Conservation (phyloP, 768 basidiomycete species). For the Russula sp. region DNA sequence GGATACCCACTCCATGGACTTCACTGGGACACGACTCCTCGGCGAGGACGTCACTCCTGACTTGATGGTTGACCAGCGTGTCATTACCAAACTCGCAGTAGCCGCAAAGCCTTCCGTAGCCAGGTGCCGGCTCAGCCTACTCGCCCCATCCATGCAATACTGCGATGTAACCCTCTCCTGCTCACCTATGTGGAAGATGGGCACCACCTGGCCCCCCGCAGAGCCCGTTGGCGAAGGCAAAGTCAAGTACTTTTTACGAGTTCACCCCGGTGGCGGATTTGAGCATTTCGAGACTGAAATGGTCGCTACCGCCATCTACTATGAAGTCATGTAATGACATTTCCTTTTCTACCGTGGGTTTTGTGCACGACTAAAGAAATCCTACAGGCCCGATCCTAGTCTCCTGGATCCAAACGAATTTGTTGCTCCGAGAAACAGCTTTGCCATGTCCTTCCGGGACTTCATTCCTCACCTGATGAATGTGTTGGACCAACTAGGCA, state of each 20-base stretch:
- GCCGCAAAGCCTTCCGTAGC: conserved; percentile 70
- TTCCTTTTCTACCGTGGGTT: neutral
- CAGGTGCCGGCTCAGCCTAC: conserved; percentile 66
- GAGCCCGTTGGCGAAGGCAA: conserved; percentile 59
- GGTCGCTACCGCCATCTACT: conserved; percentile 74
- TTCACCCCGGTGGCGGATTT: conserved; percentile 77
- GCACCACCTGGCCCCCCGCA: conserved; percentile 71
- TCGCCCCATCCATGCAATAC: conserved; percentile 67
- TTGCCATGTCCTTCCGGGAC: conserved; percentile 74
- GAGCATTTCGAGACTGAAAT: conserved; percentile 83
- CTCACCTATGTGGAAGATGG: conserved; percentile 67
- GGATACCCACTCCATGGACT: conserved; percentile 74
- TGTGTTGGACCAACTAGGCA: conserved; percentile 78
- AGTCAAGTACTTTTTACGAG: conserved; percentile 76
- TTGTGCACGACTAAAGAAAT: neutral
- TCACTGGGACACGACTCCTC: conserved; percentile 67
- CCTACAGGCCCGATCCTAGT: conserved; percentile 61
- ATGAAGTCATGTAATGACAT: conserved; percentile 68
- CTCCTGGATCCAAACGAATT: conserved; percentile 76
- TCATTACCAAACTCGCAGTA: conserved; percentile 68
- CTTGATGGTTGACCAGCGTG: conserved; percentile 67
- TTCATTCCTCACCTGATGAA: conserved; percentile 75
- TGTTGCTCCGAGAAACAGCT: conserved; percentile 75
- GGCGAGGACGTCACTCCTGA: conserved; percentile 58
- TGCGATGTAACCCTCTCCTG: conserved; percentile 71